Conservation (phyloP, 2,329 filamentous ascomycete species). For the Fusarium veterinarium region DNA sequence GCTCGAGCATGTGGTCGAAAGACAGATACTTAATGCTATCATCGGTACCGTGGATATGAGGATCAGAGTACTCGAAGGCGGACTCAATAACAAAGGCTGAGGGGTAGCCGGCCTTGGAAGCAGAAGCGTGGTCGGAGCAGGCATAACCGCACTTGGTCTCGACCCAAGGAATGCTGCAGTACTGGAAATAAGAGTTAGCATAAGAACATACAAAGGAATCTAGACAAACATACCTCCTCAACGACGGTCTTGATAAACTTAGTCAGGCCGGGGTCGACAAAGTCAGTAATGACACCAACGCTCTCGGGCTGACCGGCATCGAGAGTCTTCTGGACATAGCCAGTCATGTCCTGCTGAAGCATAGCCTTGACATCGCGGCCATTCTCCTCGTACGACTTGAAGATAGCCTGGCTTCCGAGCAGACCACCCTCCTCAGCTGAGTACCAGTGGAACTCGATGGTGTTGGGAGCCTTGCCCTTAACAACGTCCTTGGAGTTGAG, state of each 20-base stretch:
- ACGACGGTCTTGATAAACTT: slow-evolving; percentile 92
- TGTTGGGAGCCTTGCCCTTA: slow-evolving; percentile 80
- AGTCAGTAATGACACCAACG: slow-evolving; percentile 94
- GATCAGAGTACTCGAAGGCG: slow-evolving; percentile 73
- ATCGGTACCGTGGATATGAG: slow-evolving; percentile 76
- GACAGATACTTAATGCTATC: slow-evolving; percentile 78
- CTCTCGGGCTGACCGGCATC: slow-evolving; percentile 85
- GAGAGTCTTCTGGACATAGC: slow-evolving; percentile 84
- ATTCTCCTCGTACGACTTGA: slow-evolving; percentile 79
- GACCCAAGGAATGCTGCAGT: slow-evolving; percentile 89
- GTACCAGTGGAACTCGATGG: slow-evolving; percentile 97
- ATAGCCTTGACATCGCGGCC: slow-evolving; percentile 88
- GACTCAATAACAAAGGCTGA: slow-evolving; percentile 82
- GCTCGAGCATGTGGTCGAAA: slow-evolving; percentile 93
- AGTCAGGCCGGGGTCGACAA: slow-evolving; percentile 84
- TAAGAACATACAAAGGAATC: neutral
- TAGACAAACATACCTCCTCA: slow-evolving; percentile 56
- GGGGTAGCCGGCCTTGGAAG: slow-evolving; percentile 79
- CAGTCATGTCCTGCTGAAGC: slow-evolving; percentile 99
- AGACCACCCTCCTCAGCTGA: slow-evolving; percentile 90
- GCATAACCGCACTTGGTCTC: slow-evolving; percentile 92
- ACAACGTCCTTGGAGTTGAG: slow-evolving; percentile 78
- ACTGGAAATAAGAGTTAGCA: slow-evolving; percentile 57
- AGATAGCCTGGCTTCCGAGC: slow-evolving; percentile 90
- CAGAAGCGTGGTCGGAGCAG: slow-evolving; percentile 80